These are phyloP conservation scores for Plectranthus barbatus DNA, from an alignment of 257 asterid genomes.

Conservation along the genomic window DNA sequence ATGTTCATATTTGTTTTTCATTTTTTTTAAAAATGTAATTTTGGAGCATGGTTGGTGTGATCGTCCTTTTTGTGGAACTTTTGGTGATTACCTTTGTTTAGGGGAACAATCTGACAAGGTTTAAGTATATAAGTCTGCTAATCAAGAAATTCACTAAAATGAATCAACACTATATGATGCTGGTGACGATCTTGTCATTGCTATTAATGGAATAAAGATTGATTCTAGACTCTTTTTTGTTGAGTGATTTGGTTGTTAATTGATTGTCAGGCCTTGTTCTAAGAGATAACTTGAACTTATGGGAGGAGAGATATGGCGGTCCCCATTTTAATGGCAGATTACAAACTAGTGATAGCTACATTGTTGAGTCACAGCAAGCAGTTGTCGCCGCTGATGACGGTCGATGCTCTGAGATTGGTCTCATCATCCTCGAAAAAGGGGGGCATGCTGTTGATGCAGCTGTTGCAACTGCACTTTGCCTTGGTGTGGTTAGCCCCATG, in stretches of 20 bases:
- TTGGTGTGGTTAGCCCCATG: conserved; percentile 62
- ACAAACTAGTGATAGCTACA: conserved; percentile 14
- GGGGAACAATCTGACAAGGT: background rate
- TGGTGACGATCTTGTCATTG: background rate
- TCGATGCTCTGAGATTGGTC: conserved; percentile 75
- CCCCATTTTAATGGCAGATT: conserved; percentile 5
- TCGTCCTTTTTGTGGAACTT: background rate
- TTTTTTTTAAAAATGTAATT: background rate
- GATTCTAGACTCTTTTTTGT: background rate
- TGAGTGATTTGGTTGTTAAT: background rate
- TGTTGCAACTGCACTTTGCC: conserved; percentile 67
- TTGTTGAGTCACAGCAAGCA: conserved; percentile 51
- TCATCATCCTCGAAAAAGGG: conserved; percentile 40
- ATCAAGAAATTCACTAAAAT: too few species aligned
- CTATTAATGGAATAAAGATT: background rate
- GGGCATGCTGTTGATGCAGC: conserved; percentile 92
- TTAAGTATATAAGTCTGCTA: background rate
- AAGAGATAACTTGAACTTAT: conserved; percentile 1
- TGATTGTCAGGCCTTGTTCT: conserved; percentile 20
- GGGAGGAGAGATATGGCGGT: conserved; percentile 13
- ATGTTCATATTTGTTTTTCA: background rate
- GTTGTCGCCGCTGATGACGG: conserved; percentile 85
- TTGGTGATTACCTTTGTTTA: background rate
- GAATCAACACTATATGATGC: background rate
- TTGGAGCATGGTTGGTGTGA: background rate